These are phyloP conservation scores for Pisolithus orientalis DNA, from an alignment of 768 basidiomycete species.

Conservation along the genomic window DNA sequence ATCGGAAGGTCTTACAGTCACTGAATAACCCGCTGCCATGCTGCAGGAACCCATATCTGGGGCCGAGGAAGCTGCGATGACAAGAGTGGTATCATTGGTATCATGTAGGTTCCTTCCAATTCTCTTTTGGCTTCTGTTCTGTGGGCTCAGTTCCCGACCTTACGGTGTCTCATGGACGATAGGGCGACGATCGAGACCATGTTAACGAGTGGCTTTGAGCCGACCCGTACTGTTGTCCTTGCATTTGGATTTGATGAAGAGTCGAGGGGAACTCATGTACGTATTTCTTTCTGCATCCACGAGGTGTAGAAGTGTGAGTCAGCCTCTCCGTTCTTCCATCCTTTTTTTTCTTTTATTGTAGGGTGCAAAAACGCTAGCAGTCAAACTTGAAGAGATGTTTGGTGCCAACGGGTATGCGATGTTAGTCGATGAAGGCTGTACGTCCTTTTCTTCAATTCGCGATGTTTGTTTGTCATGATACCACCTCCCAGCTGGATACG, in stretches of 20 bases:
- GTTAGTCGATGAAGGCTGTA: constrained; percentile 86
- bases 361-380: constrained; percentile 49
- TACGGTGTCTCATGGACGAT: background rate
- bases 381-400: constrained; percentile 50
- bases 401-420: constrained; percentile 70
- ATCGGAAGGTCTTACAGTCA: background rate
- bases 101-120: constrained; percentile 36
- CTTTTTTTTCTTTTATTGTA: constrained; percentile 16
- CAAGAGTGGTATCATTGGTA: constrained; percentile 68
- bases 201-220: constrained; percentile 54
- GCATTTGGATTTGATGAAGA: constrained; percentile 79
- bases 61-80: constrained; percentile 46
- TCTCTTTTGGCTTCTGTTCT: background rate
- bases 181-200: constrained; percentile 59
- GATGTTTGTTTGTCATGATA: background rate
- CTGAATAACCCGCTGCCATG: background rate
- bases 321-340: background rate
- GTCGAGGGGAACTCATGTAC: constrained; percentile 44
- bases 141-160: too few relatives aligned
- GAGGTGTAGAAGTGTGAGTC: too few relatives aligned
- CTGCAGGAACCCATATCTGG: constrained; percentile 36
- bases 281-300: background rate
- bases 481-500: constrained; percentile 39
- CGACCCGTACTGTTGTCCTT: constrained; percentile 55
- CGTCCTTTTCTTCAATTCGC: background rate